Conservation (phyloP, 306 rosid genomes). For the Prunus salicina region DNA sequence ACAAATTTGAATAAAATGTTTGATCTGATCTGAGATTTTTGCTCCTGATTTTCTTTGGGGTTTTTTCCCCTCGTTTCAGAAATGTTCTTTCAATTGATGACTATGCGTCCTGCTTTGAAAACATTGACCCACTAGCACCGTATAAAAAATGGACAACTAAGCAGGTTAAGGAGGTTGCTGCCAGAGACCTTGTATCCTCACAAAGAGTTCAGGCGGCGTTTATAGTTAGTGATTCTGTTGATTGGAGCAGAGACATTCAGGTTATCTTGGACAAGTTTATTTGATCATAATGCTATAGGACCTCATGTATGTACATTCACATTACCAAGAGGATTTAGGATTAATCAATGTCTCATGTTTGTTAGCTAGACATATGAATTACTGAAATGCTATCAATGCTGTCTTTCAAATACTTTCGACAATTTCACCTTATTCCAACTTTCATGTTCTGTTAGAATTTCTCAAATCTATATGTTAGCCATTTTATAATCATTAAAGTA, state of each 20-base stretch:
- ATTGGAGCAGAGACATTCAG: slow-evolving; percentile 98
- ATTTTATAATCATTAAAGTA: neutral
- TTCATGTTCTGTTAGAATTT: neutral
- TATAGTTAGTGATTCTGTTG: slow-evolving; percentile 83
- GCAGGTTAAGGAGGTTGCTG: slow-evolving; percentile 20
- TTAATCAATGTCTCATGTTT: neutral
- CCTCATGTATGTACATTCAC: neutral
- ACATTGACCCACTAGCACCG: slow-evolving; percentile 82
- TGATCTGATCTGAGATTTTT: neutral
- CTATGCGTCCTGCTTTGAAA: slow-evolving; percentile 69
- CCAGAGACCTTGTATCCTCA: slow-evolving; percentile 42
- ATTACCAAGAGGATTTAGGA: neutral
- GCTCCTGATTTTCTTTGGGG: neutral
- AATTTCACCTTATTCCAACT: neutral
- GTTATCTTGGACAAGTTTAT: slow-evolving; percentile 24
- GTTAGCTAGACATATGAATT: neutral
- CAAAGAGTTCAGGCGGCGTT: slow-evolving; percentile 80
- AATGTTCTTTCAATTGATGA: slow-evolving; percentile 82
- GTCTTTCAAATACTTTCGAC: neutral
- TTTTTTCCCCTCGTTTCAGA: slow-evolving; percentile 38
- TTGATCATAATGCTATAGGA: neutral
- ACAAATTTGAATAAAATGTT: slow-evolving; percentile 4
- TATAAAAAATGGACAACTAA: slow-evolving; percentile 73
- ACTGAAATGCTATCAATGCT: neutral
- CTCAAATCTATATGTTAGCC: slow-evolving; percentile 12